These are phyloP conservation scores for Verticillium dahliae DNA, from an alignment of 2,329 filamentous ascomycete species.

Conservation along the genomic window DNA sequence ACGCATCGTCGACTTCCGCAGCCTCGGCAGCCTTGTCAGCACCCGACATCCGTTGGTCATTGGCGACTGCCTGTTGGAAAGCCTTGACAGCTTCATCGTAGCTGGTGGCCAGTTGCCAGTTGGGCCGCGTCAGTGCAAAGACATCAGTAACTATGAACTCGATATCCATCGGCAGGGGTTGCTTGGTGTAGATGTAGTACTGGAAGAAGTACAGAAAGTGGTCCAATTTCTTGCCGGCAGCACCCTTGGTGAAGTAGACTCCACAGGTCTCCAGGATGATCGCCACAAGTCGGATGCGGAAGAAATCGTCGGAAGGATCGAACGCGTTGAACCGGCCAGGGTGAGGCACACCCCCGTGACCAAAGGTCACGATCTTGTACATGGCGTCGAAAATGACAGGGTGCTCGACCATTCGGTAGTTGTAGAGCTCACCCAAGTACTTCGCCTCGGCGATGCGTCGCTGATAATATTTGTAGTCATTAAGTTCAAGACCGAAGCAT, in stretches of 20 bases:
- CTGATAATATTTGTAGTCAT: slow-evolving; percentile 97
- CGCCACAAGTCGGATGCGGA: slow-evolving; percentile 84
- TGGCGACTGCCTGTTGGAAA: slow-evolving; percentile 81
- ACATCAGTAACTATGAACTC: slow-evolving; percentile 95
- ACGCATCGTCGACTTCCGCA: slow-evolving; percentile 65
- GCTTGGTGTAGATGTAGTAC: slow-evolving; percentile 92
- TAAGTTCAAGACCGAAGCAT: slow-evolving; percentile 81
- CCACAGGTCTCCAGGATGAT: slow-evolving; percentile 92
- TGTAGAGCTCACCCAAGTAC: slow-evolving; percentile 93
- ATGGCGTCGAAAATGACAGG: slow-evolving; percentile 91
- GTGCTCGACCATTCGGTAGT: slow-evolving; percentile 94
- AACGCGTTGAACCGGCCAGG: slow-evolving; percentile 71
- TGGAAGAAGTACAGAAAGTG: slow-evolving; percentile 97
- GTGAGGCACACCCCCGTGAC: slow-evolving; percentile 78
- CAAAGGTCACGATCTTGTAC: slow-evolving; percentile 91
- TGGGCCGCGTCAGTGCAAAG: slow-evolving; percentile 74
- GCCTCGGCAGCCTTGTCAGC: slow-evolving; percentile 60
- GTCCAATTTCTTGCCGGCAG: slow-evolving; percentile 93
- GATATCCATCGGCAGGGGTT: slow-evolving; percentile 88
- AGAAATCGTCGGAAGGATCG: slow-evolving; percentile 90
- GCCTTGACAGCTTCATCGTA: slow-evolving; percentile 75
- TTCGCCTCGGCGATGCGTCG: slow-evolving; percentile 92
- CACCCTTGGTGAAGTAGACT: slow-evolving; percentile 89
- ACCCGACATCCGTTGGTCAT: slow-evolving; percentile 79
- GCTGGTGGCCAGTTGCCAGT: slow-evolving; percentile 82